Percentiles rank a stretch among this genome's conserved stretches.
Evolutionary conservation across 441 rosid species (phyloP).

Genomic region (Theobroma grandiflorum): DNA sequence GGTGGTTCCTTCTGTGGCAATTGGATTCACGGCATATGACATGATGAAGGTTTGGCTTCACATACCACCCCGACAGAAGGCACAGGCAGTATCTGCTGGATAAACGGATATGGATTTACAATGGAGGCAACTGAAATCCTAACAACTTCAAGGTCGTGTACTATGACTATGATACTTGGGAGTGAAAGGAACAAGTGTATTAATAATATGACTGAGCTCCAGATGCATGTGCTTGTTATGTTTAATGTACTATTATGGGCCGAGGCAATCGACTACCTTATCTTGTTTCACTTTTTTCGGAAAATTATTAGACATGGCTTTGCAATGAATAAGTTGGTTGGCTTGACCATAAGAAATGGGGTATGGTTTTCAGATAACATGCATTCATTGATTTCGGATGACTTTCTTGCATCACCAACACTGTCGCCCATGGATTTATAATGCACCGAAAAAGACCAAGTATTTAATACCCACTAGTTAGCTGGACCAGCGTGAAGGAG

Average conservation of each 20-base stretch:
- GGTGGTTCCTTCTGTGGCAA: conserved; percentile 98
- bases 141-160: background rate
- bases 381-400: conserved; percentile 10
- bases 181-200: conserved; percentile 1
- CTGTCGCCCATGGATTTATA: background rate
- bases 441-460: background rate
- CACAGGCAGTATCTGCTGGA: conserved; percentile 44
- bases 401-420: background rate
- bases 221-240: background rate
- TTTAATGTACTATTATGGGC: background rate
- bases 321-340: background rate
- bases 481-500: conserved; percentile 17
- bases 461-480: background rate
- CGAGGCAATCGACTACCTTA: background rate
- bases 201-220: too few relatives aligned
- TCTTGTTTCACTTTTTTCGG: background rate
- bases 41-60: conserved; percentile 90
- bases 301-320: background rate
- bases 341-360: background rate
- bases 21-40: conserved; percentile 95
- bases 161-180: background rate
- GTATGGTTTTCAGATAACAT: background rate
- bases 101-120: conserved; percentile 26
- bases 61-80: conserved; percentile 81
- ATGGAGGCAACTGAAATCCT: background rate